These are phyloP conservation scores for Penicillium malachiteum DNA, from an alignment of 495 filamentous ascomycete species.

Conservation along the genomic window DNA sequence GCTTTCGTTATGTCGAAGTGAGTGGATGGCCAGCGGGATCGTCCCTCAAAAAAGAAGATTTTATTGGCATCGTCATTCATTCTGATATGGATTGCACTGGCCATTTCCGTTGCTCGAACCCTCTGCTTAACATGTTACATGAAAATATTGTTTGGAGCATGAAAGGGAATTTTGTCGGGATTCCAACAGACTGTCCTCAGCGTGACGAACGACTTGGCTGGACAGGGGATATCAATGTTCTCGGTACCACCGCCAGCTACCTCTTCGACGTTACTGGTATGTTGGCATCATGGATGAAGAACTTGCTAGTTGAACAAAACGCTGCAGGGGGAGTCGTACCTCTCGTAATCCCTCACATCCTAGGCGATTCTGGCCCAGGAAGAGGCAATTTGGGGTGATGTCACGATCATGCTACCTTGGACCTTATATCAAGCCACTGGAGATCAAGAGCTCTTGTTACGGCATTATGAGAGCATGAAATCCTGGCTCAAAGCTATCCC, in stretches of 20 bases:
- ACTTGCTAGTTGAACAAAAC: constrained; percentile 39
- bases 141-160: constrained; percentile 52
- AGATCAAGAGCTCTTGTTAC: constrained; percentile 39
- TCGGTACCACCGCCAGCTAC: constrained; percentile 47
- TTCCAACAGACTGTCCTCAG: constrained; percentile 57
- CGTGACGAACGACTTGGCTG: constrained; percentile 57
- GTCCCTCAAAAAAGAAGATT: too few relatives aligned
- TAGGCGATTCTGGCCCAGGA: constrained; percentile 13
- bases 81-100: too few relatives aligned
- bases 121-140: constrained; percentile 48
- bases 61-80: too few relatives aligned
- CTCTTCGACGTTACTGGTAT: constrained; percentile 50
- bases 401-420: constrained; percentile 45
- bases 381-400: constrained; percentile 52
- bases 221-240: constrained; percentile 54
- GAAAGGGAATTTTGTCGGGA: constrained; percentile 52
- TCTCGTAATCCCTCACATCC: constrained; percentile 37
- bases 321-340: constrained; percentile 24
- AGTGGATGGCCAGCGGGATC: too few relatives aligned
- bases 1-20: too few relatives aligned
- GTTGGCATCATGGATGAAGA: constrained; percentile 45
- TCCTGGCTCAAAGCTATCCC: constrained; percentile 49
- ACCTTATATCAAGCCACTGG: constrained; percentile 42
- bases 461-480: constrained; percentile 45
- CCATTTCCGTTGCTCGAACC: too few relatives aligned